A percentile compares a stretch with the other conserved stretches of the same genome.
Conservation (phyloP, 768 basidiomycete species). For the Boletus coccyginus region DNA sequence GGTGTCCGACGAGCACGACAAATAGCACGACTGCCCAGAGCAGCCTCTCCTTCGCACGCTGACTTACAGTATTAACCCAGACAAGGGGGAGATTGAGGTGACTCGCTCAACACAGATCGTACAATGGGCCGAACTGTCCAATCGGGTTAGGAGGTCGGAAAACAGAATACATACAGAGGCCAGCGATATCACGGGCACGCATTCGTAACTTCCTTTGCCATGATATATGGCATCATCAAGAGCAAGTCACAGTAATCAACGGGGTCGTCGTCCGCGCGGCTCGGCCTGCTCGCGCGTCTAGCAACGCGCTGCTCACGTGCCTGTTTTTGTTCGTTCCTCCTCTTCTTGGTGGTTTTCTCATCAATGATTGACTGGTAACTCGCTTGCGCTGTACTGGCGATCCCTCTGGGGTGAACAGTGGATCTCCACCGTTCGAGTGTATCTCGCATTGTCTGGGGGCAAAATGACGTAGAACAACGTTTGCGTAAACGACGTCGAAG, state of each 20-base stretch:
- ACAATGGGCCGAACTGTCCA: too few species aligned
- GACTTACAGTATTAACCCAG: too few species aligned
- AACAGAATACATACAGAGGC: neutral
- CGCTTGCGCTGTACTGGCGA: neutral
- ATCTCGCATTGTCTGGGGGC: neutral
- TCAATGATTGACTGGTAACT: neutral
- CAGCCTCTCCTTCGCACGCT: too few species aligned
- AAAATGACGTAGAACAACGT: neutral
- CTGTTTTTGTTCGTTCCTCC: neutral
- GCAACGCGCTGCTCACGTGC: neutral
- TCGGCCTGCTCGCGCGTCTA: neutral
- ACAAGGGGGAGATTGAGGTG: too few species aligned
- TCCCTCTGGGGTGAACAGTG: neutral
- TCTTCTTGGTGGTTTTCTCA: neutral
- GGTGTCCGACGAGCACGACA: too few species aligned
- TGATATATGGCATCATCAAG: neutral
- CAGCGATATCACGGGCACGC: neutral
- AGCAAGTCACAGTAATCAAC: too few species aligned
- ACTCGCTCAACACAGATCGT: too few species aligned
- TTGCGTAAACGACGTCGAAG: constrained; percentile 2
- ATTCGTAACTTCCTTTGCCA: neutral
- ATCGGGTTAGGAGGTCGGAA: too few species aligned
- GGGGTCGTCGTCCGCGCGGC: neutral
- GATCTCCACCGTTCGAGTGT: neutral
- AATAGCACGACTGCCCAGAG: too few species aligned